Conservation (phyloP, 1,284 basidiomycete genomes). For the Schizophyllum commune region DNA sequence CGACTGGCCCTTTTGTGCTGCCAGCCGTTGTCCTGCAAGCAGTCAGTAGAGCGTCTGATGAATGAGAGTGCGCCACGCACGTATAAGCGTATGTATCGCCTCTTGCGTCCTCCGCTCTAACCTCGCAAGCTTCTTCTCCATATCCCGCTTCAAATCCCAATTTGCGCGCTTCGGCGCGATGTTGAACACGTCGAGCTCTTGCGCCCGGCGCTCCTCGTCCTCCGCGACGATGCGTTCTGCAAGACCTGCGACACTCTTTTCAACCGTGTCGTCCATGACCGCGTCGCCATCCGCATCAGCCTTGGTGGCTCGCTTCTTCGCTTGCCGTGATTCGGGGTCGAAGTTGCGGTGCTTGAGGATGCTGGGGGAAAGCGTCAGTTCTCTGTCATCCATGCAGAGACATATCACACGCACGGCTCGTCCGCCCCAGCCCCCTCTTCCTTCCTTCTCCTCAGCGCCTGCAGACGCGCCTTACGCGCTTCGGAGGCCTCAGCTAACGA, state of each 20-base stretch:
- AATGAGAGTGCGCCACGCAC: slow-evolving; percentile 36
- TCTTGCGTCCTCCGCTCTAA: slow-evolving; percentile 90
- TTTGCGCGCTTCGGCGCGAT: slow-evolving; percentile 95
- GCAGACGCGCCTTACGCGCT: slow-evolving; percentile 79
- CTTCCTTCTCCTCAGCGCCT: slow-evolving; percentile 76
- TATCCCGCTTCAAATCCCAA: slow-evolving; percentile 95
- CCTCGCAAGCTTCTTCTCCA: slow-evolving; percentile 83
- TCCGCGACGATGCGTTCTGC: slow-evolving; percentile 80
- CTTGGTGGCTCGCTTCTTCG: slow-evolving; percentile 50
- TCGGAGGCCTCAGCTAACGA: slow-evolving; percentile 80
- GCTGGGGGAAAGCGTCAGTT: slow-evolving; percentile 5
- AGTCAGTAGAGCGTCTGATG: slow-evolving; percentile 9
- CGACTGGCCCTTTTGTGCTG: slow-evolving; percentile 66
- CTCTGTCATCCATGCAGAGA: neutral
- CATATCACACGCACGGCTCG: slow-evolving; percentile 27
- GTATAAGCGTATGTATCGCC: slow-evolving; percentile 87
- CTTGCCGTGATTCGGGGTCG: slow-evolving; percentile 74
- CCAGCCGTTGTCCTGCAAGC: slow-evolving; percentile 60
- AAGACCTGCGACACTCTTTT: slow-evolving; percentile 77
- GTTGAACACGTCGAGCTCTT: slow-evolving; percentile 92
- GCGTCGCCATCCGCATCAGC: slow-evolving; percentile 33
- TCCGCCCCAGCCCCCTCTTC: slow-evolving; percentile 25
- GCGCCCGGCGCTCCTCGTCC: slow-evolving; percentile 75
- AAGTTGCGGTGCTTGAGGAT: slow-evolving; percentile 77
- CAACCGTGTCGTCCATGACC: slow-evolving; percentile 78